These are phyloP conservation scores for Lactuca saligna DNA, from an alignment of 129 eudicot genomes.

Conservation along the genomic window DNA sequence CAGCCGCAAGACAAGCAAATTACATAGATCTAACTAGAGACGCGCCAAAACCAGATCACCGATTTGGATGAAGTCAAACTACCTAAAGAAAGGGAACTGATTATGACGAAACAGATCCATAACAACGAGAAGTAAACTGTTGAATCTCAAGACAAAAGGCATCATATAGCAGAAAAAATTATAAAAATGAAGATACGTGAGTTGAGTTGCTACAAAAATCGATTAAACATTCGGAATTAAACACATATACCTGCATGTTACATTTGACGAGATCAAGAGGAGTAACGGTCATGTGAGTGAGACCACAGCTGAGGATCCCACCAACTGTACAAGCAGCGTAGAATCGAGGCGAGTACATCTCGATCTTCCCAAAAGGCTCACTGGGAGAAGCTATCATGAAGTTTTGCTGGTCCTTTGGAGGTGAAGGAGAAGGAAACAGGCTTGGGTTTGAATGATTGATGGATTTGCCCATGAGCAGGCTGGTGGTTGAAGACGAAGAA, in stretches of 20 bases:
- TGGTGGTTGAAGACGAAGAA: constrained; percentile 41
- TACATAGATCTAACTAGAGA: constrained; percentile 27
- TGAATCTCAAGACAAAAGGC: not conserved
- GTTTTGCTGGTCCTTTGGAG: constrained; percentile 13
- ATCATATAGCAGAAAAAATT: not conserved
- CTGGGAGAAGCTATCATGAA: constrained; percentile 59
- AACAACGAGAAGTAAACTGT: not conserved
- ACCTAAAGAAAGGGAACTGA: not conserved
- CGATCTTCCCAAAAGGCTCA: constrained; percentile 76
- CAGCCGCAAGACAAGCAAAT: not conserved
- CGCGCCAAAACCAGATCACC: not conserved
- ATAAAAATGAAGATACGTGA: not conserved
- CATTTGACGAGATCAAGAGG: constrained; percentile 96
- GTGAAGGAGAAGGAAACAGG: constrained; percentile 28
- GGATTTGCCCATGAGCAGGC: constrained; percentile 13
- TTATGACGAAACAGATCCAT: constrained; percentile 20
- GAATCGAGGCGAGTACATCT: constrained; percentile 69
- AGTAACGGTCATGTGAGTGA: constrained; percentile 88
- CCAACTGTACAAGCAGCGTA: constrained; percentile 88
- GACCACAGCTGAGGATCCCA: constrained; percentile 85
- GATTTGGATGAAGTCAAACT: not conserved
- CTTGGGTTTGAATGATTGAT: constrained; percentile 18
- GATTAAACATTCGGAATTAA: not conserved
- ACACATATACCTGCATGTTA: constrained; percentile 73
- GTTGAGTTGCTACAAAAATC: not conserved